Percentiles rank a stretch among this genome's conserved stretches.
Evolutionary conservation across 2,329 filamentous ascomycete species (phyloP).

Genomic region (Arthroderma uncinatum): DNA sequence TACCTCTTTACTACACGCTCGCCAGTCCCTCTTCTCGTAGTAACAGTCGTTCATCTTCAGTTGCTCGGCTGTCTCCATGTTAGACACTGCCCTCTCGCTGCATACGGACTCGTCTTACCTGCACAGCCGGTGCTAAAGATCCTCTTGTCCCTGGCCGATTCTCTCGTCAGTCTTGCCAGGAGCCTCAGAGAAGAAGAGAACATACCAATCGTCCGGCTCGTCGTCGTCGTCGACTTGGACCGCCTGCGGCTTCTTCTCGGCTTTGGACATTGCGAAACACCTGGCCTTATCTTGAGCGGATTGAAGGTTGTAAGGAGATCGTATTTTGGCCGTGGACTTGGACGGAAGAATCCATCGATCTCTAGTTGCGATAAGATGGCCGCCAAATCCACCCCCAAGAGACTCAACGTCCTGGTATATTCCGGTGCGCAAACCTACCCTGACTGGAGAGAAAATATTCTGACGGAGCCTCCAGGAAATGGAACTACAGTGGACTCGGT

Average conservation of each 20-base stretch:
- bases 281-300: neutral
- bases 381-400: slow-evolving; percentile 26
- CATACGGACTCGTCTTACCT: slow-evolving; percentile 44
- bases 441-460: slow-evolving; percentile 21
- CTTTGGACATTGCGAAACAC: slow-evolving; percentile 45
- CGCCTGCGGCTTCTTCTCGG: slow-evolving; percentile 33
- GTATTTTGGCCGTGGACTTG: neutral
- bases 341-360: neutral
- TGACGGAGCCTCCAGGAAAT: slow-evolving; percentile 47
- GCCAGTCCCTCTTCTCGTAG: slow-evolving; percentile 92
- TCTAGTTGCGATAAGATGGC: slow-evolving; percentile 12
- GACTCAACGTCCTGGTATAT: slow-evolving; percentile 87
- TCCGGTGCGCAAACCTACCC: slow-evolving; percentile 49
- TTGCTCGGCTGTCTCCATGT: slow-evolving; percentile 49
- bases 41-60: slow-evolving; percentile 88
- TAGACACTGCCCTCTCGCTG: neutral
- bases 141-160: slow-evolving; percentile 71
- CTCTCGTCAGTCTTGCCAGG: neutral
- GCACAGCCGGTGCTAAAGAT: slow-evolving; percentile 95
- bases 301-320: neutral
- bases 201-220: slow-evolving; percentile 87
- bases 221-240: slow-evolving; percentile 49
- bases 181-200: neutral
- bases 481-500: slow-evolving; percentile 83
- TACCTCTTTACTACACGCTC: slow-evolving; percentile 77